Evolutionary conservation across 1,284 basidiomycete genomes (phyloP).

Genomic region (Neotropicomus parvogracilis): DNA sequence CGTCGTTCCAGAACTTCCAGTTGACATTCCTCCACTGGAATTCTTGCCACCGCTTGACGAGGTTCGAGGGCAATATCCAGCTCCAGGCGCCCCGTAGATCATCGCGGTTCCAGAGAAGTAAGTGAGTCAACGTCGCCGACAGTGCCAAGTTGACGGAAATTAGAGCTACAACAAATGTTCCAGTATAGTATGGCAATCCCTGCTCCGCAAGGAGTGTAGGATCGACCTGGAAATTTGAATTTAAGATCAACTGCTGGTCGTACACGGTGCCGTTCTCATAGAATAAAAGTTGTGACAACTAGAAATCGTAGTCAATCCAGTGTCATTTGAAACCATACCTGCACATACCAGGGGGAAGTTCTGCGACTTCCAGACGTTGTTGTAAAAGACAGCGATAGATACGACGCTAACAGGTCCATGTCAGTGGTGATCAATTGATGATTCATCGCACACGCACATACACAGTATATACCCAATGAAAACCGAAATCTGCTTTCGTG

Average conservation of each 20-base stretch:
- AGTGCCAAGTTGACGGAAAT: constrained; percentile 34
- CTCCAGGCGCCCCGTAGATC: constrained; percentile 44
- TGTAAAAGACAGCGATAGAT: constrained; percentile 41
- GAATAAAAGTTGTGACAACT: constrained; percentile 50
- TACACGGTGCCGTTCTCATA: constrained; percentile 48
- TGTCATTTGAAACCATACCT: not conserved
- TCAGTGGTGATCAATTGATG: constrained; percentile 1
- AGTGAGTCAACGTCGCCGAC: constrained; percentile 48
- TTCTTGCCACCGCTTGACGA: constrained; percentile 26
- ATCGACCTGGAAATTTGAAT: constrained; percentile 48
- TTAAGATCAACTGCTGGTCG: constrained; percentile 46
- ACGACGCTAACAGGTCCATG: constrained; percentile 33
- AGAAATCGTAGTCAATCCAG: not conserved
- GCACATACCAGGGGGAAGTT: constrained; percentile 46
- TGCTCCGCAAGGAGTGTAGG: constrained; percentile 40
- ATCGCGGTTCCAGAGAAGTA: constrained; percentile 48
- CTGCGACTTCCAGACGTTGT: constrained; percentile 46
- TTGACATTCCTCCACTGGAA: constrained; percentile 32
- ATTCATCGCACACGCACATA: constrained; percentile 34
- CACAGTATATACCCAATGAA: constrained; percentile 44
- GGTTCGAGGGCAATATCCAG: constrained; percentile 36
- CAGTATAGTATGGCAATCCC: constrained; percentile 37
- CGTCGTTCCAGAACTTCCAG: constrained; percentile 45
- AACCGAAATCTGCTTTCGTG: constrained; percentile 34
- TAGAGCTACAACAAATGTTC: constrained; percentile 41